These are phyloP conservation scores for Myxozyma kluyveri DNA, from an alignment of 805 yeast species.

Conservation along the genomic window DNA sequence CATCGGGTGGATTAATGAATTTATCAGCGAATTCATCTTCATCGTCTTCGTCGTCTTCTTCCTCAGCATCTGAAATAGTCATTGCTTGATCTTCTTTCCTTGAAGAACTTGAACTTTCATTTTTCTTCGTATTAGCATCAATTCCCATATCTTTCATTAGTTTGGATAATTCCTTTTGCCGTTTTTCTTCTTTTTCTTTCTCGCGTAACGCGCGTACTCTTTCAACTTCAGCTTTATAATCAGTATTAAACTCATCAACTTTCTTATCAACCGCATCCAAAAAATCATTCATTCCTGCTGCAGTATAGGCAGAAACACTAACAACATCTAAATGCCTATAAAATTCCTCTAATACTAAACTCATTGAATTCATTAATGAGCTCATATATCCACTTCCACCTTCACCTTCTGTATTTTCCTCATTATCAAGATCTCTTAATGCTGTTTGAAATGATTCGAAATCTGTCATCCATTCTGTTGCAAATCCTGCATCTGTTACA, in stretches of 20 bases:
- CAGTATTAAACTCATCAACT: conserved; percentile 81
- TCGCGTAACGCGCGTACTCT: conserved; percentile 72
- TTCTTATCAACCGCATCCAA: conserved; percentile 79
- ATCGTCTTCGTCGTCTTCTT: conserved; percentile 55
- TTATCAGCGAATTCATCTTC: conserved; percentile 37
- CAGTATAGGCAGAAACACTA: conserved; percentile 89
- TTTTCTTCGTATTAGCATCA: conserved; percentile 27
- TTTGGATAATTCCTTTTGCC: conserved; percentile 65
- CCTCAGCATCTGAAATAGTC: conserved; percentile 55
- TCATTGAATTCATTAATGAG: conserved; percentile 89
- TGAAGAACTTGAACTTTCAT: conserved; percentile 47
- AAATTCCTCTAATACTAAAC: conserved; percentile 92
- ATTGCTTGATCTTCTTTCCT: conserved; percentile 58
- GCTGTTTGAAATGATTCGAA: conserved; percentile 88
- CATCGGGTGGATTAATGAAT: conserved; percentile 41
- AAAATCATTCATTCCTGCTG: conserved; percentile 91
- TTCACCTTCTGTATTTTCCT: conserved; percentile 52
- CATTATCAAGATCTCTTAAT: conserved; percentile 61
- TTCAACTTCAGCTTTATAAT: conserved; percentile 83
- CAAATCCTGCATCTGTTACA: conserved; percentile 78
- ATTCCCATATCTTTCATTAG: conserved; percentile 87
- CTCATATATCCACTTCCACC: conserved; percentile 89
- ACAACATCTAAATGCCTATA: conserved; percentile 90
- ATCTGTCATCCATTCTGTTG: conserved; percentile 96
- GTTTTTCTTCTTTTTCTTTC: conserved; percentile 66